Conservation (phyloP, 768 basidiomycete genomes). For the Chalciporus pseudorubinellus region DNA sequence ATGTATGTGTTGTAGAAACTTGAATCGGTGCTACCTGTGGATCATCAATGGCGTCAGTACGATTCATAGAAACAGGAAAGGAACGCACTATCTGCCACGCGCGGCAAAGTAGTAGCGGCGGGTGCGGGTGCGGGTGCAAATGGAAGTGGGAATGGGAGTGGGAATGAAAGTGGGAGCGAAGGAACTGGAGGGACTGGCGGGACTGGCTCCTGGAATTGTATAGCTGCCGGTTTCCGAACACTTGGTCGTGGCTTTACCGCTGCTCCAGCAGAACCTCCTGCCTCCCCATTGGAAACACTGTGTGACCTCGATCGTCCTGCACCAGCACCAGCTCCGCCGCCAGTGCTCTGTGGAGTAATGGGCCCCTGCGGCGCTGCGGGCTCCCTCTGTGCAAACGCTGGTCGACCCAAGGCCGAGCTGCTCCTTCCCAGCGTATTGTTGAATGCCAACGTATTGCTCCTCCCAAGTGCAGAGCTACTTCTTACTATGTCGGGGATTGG, state of each 20-base stretch:
- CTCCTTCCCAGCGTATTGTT: background rate
- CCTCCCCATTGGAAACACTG: constrained; percentile 38
- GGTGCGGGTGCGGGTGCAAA: no score
- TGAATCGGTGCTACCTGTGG: constrained; percentile 42
- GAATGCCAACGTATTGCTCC: no score
- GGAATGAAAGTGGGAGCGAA: no score
- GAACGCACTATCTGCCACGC: no score
- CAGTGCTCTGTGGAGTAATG: constrained; percentile 7
- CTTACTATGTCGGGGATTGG: constrained; percentile 30
- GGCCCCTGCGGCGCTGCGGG: background rate
- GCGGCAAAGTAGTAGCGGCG: background rate
- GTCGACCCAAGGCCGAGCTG: background rate
- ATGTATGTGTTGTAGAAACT: constrained; percentile 79
- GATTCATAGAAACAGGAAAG: no score
- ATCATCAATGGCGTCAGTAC: background rate
- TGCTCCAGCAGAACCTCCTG: constrained; percentile 19
- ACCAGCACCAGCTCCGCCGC: background rate
- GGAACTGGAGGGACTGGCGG: no score
- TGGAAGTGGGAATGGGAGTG: no score
- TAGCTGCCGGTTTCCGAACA: constrained; percentile 2
- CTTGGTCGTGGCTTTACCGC: constrained; percentile 10
- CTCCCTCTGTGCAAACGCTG: background rate
- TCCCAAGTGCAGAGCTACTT: constrained; percentile 41
- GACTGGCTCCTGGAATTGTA: background rate
- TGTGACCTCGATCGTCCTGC: constrained; percentile 33